These are phyloP conservation scores for Umbelopsis isabellina DNA, from an alignment of 192 early-diverging fungal genomes.

Conservation along the genomic window DNA sequence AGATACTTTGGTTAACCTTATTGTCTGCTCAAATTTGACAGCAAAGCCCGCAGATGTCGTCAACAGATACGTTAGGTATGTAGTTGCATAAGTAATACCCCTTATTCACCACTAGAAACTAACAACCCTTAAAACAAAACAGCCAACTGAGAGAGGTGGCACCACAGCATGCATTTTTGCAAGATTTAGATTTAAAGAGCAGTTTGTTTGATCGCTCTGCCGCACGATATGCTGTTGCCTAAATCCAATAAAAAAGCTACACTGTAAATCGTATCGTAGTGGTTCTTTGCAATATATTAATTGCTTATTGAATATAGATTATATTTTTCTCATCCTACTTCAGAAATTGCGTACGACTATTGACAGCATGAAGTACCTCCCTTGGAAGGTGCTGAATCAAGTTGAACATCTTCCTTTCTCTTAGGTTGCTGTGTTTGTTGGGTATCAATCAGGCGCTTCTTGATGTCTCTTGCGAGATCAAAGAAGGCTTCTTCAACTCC, in stretches of 20 bases:
- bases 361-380: slow-evolving; percentile 1
- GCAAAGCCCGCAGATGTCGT: slow-evolving; percentile 71
- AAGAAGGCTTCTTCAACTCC: slow-evolving; percentile 98
- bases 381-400: slow-evolving; percentile 27
- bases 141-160: slow-evolving; percentile 73
- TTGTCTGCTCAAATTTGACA: slow-evolving; percentile 70
- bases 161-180: slow-evolving; percentile 79
- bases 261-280: neutral
- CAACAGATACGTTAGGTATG: slow-evolving; percentile 67
- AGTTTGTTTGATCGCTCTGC: slow-evolving; percentile 81
- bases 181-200: slow-evolving; percentile 77
- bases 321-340: slow-evolving; percentile 18
- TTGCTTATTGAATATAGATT: slow-evolving; percentile 16
- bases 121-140: neutral
- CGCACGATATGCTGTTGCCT: slow-evolving; percentile 51
- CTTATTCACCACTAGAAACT: neutral
- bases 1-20: slow-evolving; percentile 87
- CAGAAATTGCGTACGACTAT: slow-evolving; percentile 8
- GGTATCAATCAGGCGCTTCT: slow-evolving; percentile 96
- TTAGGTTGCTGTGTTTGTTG: slow-evolving; percentile 51
- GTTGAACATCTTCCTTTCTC: slow-evolving; percentile 36
- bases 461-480: slow-evolving; percentile 94
- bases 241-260: neutral
- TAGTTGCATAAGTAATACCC: neutral
- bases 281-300: neutral